Percentiles rank a stretch among this genome's conserved stretches.
These are phyloP conservation scores for Diaporthe ilicicola DNA, from an alignment of 2,329 filamentous ascomycete species.

Conservation along the genomic window DNA sequence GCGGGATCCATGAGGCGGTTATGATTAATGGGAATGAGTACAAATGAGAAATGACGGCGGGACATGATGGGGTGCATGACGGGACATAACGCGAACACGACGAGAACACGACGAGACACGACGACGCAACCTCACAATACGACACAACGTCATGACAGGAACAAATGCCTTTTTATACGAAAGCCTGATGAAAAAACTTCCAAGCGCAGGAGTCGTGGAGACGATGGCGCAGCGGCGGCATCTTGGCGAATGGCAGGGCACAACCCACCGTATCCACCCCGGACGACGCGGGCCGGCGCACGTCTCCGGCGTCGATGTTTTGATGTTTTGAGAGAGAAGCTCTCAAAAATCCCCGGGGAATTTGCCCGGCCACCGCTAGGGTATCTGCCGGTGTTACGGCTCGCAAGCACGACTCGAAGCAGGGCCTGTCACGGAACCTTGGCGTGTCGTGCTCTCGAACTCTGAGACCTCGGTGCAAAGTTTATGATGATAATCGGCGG, in stretches of 20 bases:
- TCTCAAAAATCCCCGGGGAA: neutral
- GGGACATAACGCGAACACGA: neutral
- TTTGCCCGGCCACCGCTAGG: neutral
- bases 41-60: conserved; percentile 31
- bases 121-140: neutral
- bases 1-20: conserved; percentile 37
- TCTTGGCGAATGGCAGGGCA: neutral
- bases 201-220: neutral
- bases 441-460: conserved; percentile 6
- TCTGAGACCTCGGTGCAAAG: neutral
- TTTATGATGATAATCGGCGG: neutral
- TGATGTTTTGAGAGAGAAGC: neutral
- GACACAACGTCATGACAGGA: conserved; percentile 3
- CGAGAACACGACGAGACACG: neutral
- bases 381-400: neutral
- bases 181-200: neutral
- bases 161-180: neutral
- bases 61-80: neutral
- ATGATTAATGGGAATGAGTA: conserved; percentile 37
- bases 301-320: conserved; percentile 2
- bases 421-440: neutral
- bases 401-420: neutral
- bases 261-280: neutral
- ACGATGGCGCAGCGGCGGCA: neutral
- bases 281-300: conserved; percentile 2